phyloP scores from a whole-genome alignment of 805 yeast genomes.

The Saccharomycopsis lassenensis region DNA sequence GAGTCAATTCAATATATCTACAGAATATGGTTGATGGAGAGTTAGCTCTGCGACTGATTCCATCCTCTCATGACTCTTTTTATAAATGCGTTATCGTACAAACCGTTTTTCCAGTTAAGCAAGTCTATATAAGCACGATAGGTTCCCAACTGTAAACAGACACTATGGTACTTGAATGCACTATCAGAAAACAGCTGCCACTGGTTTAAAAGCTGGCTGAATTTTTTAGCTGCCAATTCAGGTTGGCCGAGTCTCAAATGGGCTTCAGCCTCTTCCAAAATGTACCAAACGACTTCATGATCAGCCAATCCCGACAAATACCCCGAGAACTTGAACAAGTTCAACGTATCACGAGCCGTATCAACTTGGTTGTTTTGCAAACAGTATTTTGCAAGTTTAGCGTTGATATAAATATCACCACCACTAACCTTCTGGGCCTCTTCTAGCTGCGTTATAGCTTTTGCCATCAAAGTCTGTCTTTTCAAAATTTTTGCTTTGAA shows the following conservation, averaged over 20 bases:
- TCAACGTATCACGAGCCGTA: slow-evolving; percentile 63
- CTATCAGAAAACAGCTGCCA: too few relatives aligned
- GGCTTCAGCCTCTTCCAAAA: slow-evolving; percentile 80
- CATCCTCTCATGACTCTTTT: too few relatives aligned
- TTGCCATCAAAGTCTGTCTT: slow-evolving; percentile 47
- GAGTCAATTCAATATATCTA: too few relatives aligned
- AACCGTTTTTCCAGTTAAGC: slow-evolving; percentile 70
- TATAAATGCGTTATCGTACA: slow-evolving; percentile 64
- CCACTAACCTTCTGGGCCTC: slow-evolving; percentile 51
- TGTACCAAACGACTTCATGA: slow-evolving; percentile 84
- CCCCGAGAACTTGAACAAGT: slow-evolving; percentile 75
- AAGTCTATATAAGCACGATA: slow-evolving; percentile 71
- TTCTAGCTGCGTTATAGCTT: too few relatives aligned
- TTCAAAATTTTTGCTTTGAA: slow-evolving; percentile 73
- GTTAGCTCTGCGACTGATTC: too few relatives aligned
- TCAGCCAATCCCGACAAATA: slow-evolving; percentile 74
- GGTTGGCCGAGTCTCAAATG: too few relatives aligned
- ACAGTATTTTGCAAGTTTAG: slow-evolving; percentile 76
- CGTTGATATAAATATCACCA: slow-evolving; percentile 86
- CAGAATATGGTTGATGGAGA: too few relatives aligned
- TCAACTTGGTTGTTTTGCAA: slow-evolving; percentile 66
- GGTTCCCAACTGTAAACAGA: slow-evolving; percentile 84
- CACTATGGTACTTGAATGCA: too few relatives aligned
- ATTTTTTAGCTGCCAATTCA: too few relatives aligned
- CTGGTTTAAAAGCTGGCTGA: too few relatives aligned